phyloP scores from a whole-genome alignment of 106 monocot genomes.

The Xerophyta viscosa region DNA sequence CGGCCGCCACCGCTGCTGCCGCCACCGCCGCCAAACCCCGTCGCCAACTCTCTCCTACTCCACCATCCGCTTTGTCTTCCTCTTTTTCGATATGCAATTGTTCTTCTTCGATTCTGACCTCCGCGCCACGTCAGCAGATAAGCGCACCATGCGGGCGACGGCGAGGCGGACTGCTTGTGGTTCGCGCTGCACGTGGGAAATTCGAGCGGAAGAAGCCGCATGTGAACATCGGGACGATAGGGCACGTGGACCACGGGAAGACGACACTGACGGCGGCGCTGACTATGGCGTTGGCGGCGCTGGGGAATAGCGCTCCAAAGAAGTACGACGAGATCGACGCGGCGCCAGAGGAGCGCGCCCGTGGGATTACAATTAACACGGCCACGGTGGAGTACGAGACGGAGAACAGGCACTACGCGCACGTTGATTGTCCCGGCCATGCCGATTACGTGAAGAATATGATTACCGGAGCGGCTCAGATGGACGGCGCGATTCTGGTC shows the following conservation, averaged over 20 bases:
- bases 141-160: neutral
- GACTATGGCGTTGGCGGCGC: constrained; percentile 52
- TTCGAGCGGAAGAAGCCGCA: constrained; percentile 66
- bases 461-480: constrained; percentile 89
- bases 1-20: neutral
- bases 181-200: constrained; percentile 56
- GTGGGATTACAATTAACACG: constrained; percentile 85
- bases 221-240: constrained; percentile 67
- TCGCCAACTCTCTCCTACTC: no score
- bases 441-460: constrained; percentile 89
- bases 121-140: no score
- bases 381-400: constrained; percentile 84
- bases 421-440: constrained; percentile 76
- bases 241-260: constrained; percentile 76
- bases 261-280: constrained; percentile 66
- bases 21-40: constrained; percentile 9
- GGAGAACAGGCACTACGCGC: constrained; percentile 62
- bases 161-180: constrained; percentile 13
- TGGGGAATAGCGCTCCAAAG: constrained; percentile 35
- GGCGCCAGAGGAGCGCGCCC: constrained; percentile 70
- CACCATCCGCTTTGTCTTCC: no score
- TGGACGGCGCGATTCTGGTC: constrained; percentile 79
- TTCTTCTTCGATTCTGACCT: no score
- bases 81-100: no score
- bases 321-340: constrained; percentile 83